Evolutionary conservation across 2,329 filamentous ascomycete genomes (phyloP), one percentile per base, ranked within the genome.

Genomic region (Rhinocladiella mackenziei): DNA sequence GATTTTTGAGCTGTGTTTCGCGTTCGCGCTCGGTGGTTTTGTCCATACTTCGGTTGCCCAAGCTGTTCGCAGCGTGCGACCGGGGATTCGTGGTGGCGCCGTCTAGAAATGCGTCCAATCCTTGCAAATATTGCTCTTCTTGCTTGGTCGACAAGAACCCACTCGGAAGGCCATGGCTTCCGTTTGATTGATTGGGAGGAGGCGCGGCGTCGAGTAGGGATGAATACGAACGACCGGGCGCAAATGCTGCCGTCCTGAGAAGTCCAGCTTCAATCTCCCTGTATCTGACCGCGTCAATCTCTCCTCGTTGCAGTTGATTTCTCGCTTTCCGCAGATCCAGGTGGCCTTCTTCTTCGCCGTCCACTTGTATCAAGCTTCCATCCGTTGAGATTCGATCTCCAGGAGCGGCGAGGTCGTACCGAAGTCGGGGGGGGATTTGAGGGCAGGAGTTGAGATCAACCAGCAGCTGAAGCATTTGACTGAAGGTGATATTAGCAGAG

Each of bases 391-490:
- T 65, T 5, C 76, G 63, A 37, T 68, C 60, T 33, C 58, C 61
- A 2, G 65, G 60, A 25, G 64, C 57, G 44, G 71, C 73, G 45
- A 96, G 70, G 59, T 91, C 83, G 68, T 88, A 83, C 57, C 86
- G 84, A 58, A 84, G 80, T 45, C 83, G 76, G 19, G 80, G 71
- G 8, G 87, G 81, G 32, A 97, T 81, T 62, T 92, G 86, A 14
- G 83, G 73, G 31, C 81, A 85, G 39, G 86, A 81, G 68, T 98
- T 98, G 68, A 96, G 77, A 60, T 96, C 89, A 50, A 94, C 75
- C 23, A 97, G 78, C 8, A 96, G 71, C 58, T 97, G 91, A 41
- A 96, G 78, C 23, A 97, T 70, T 64, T 89, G 89, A 65, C 89
- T 96, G 33, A 58, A 20, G 36, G 4, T 3, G 36, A 34, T 23